Conservation (phyloP, 208 protist species). For the Phytomonas francai region DNA sequence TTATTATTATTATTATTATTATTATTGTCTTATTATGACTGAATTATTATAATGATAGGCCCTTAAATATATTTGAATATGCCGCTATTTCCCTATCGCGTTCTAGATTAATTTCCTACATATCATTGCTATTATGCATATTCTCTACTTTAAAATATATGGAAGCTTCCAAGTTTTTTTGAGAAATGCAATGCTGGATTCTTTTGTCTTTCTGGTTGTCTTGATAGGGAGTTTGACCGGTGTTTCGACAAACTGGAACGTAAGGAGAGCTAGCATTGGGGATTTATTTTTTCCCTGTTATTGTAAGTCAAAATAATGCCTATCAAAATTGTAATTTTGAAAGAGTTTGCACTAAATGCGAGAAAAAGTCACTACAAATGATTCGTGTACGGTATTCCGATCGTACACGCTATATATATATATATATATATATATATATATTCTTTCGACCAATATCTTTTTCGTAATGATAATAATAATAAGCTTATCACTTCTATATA, state of each 20-base stretch:
- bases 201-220: not conserved
- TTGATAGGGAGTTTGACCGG: not conserved
- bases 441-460: not conserved
- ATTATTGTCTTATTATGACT: not conserved
- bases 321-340: not conserved
- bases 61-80: constrained; percentile 9
- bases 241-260: not conserved
- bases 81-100: constrained; percentile 2
- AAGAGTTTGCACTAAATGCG: not conserved
- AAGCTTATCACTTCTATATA: not conserved
- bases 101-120: not conserved
- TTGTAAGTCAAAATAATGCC: not conserved
- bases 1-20: constrained; percentile 9
- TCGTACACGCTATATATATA: not conserved
- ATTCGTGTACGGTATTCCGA: not conserved
- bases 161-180: not conserved
- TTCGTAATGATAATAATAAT: not conserved
- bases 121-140: not conserved
- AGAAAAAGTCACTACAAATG: not conserved
- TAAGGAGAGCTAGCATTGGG: not conserved
- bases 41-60: not conserved
- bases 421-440: not conserved
- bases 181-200: constrained; percentile 4
- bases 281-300: not conserved
- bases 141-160: not conserved